These are phyloP conservation scores for Fusarium sp. DNA, from an alignment of 2,329 filamentous ascomycete genomes.

Conservation along the genomic window DNA sequence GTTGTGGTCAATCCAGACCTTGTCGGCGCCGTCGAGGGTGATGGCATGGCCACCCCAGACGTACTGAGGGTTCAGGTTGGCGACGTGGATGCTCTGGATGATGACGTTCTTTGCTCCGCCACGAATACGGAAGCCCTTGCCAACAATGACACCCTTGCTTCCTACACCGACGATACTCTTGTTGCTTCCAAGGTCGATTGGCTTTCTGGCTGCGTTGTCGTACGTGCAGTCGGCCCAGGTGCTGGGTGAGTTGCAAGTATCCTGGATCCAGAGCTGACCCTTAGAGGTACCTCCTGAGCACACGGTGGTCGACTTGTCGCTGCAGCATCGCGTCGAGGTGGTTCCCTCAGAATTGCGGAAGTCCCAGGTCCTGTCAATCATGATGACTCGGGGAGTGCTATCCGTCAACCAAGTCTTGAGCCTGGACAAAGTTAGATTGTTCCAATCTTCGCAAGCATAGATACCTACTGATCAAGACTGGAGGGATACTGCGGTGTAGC, in stretches of 20 bases:
- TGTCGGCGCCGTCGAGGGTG: slow-evolving; percentile 55
- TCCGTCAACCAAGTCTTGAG: slow-evolving; percentile 61
- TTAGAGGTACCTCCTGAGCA: slow-evolving; percentile 22
- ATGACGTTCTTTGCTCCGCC: slow-evolving; percentile 61
- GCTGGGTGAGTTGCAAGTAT: slow-evolving; percentile 63
- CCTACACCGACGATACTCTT: slow-evolving; percentile 65
- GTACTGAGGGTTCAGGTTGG: slow-evolving; percentile 62
- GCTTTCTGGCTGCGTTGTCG: slow-evolving; percentile 59
- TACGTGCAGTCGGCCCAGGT: slow-evolving; percentile 56
- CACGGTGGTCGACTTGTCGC: slow-evolving; percentile 54
- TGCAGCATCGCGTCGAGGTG: slow-evolving; percentile 61
- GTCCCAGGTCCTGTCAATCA: slow-evolving; percentile 63
- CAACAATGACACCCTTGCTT: slow-evolving; percentile 61
- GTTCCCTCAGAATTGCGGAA: slow-evolving; percentile 63
- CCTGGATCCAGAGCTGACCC: slow-evolving; percentile 27
- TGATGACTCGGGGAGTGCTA: slow-evolving; percentile 60
- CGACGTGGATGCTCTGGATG: slow-evolving; percentile 64
- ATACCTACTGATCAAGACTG: slow-evolving; percentile 59
- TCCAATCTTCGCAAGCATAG: neutral
- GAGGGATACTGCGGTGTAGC: slow-evolving; percentile 61
- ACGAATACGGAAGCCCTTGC: slow-evolving; percentile 62
- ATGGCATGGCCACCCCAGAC: slow-evolving; percentile 67
- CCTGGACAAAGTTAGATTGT: neutral
- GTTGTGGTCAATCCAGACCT: slow-evolving; percentile 60
- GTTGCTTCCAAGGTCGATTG: slow-evolving; percentile 62